Base-by-base conservation (phyloP, 169 alveolate species). In the Theileria orientalis region DNA sequence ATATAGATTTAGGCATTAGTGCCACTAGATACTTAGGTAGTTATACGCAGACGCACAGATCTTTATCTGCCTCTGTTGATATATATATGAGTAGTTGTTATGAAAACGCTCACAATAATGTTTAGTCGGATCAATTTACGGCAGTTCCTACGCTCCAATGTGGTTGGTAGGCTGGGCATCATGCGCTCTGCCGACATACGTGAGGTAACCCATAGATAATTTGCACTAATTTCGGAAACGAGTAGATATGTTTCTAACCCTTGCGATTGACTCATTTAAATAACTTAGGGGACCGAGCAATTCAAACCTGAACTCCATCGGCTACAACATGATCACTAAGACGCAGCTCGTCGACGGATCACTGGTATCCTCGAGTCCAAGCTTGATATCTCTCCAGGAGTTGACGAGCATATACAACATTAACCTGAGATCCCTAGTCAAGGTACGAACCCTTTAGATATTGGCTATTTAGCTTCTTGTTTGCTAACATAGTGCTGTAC, bases 141-240 rank as follows among this genome's bases (percentile, higher is more conserved):
- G 93, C n/a, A 78, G 85, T 23, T 67, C 87, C 56, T 68, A 83
- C 56, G 78, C 91, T n/a, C 94, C 94, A 16, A 74, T 90, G 75
- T 90, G 94, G 94, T 69, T 90, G 19, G 94, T 93, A 35, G 94
- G 91, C 29, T 90, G 94, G 94, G 90, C 94, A 25, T 74, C 94
- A 49, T 76, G 82, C 40, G 84, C 94, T 8, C 76, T 91, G 11
- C 94, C 94, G 16, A 90, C 94, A 32, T 90, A 90, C 79, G 69
- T 90, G 63, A 86, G 87, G 92, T 76, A 76, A 8, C 64, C 52
- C 35, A 0, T 8, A 21, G 16, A 25, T 35, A 41, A 49, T 29
- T 3, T 23, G 25, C 3, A 9, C n/a, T 61, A 61, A 30, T 19
- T 19, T 7, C n/a, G n/a, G n/a, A n/a, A n/a, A n/a, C n/a, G n/a